Evolutionary conservation across 768 basidiomycete species (phyloP), one percentile per base, ranked within the genome.

Genomic region (Lactifluus pinguis): DNA sequence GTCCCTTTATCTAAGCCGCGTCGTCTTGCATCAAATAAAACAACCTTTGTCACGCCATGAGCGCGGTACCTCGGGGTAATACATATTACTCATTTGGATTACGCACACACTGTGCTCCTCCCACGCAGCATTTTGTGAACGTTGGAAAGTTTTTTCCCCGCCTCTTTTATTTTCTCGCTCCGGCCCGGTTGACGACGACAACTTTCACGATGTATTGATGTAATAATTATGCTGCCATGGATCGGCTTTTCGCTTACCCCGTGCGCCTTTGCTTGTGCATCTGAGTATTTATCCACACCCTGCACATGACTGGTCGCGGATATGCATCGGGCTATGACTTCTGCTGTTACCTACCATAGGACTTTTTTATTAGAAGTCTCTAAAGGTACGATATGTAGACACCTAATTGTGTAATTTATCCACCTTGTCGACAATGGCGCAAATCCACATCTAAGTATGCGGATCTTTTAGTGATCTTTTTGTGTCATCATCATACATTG

Each of bases 21-120:
- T 34, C 64, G 63, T 49, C n/a, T 53, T 51, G 55, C 53, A 15
- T 25, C 54, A 47, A 59, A 51, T 44, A 66, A 66, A 55, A 59
- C 65, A 19, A 65, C 62, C 0, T 64, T 64, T 11, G 63, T 64
- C 52, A 64, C 65, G 32, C 65, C 60, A 41, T 66, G 55, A 66
- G 47, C 34, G 48, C 47, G 42, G 13, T 21, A 30, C 41, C 34
- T 39, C 21, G 5, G 19, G 57, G 34, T 36, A 15, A 5, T 21
- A 9, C 29, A 30, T 34, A 36, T 49, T 39, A 15, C 34, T 45
- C 55, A 8, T 11, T n/a, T 53, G 13, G 45, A 47, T 14, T 41
- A 38, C 57, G 50, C 36, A 25, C 42, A 38, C 45, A 15, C 42
- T 25, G 15, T 9, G 4, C 39, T 34, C 6, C 32, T 34, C 32